A percentile compares a stretch with the other conserved stretches of the same genome.
These are phyloP conservation scores for Euphorbia schlechtendalii DNA, from an alignment of 441 rosid genomes.

Conservation along the genomic window DNA sequence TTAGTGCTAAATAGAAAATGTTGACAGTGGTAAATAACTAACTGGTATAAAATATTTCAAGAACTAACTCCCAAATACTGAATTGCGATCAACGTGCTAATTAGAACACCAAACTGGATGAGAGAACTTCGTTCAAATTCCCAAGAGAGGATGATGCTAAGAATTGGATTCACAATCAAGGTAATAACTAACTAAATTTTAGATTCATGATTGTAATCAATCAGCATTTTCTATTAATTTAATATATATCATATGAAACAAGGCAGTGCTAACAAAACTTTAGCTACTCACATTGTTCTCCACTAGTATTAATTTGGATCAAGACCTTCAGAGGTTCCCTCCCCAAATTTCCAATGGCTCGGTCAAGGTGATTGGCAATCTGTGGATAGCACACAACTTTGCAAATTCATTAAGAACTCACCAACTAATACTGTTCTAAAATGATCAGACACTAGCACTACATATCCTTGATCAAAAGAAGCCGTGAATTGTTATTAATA, in stretches of 20 bases:
- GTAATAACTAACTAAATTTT: background rate
- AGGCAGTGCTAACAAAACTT: background rate
- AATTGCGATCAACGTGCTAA: too few species aligned
- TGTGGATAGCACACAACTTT: conserved; percentile 20
- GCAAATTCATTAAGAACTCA: background rate
- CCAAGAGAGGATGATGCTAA: background rate
- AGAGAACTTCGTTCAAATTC: too few species aligned
- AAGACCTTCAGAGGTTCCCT: conserved; percentile 77
- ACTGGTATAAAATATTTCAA: too few species aligned
- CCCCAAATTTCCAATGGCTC: conserved; percentile 52
- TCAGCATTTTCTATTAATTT: too few species aligned
- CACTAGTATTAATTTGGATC: conserved; percentile 95
- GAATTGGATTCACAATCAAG: background rate
- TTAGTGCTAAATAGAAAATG: too few species aligned
- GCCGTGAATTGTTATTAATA: background rate
- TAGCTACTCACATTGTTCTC: conserved; percentile 81
- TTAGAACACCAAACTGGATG: too few species aligned
- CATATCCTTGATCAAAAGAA: background rate
- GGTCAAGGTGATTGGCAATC: conserved; percentile 87
- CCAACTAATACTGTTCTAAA: conserved; percentile 2
- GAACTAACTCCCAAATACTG: too few species aligned
- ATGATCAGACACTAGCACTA: too few species aligned
- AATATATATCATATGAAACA: too few species aligned
- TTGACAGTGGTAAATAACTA: too few species aligned
- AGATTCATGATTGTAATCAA: background rate